These are phyloP conservation scores for Pythium sukuiense DNA, from an alignment of 352 stramenopile genomes.

Conservation along the genomic window DNA sequence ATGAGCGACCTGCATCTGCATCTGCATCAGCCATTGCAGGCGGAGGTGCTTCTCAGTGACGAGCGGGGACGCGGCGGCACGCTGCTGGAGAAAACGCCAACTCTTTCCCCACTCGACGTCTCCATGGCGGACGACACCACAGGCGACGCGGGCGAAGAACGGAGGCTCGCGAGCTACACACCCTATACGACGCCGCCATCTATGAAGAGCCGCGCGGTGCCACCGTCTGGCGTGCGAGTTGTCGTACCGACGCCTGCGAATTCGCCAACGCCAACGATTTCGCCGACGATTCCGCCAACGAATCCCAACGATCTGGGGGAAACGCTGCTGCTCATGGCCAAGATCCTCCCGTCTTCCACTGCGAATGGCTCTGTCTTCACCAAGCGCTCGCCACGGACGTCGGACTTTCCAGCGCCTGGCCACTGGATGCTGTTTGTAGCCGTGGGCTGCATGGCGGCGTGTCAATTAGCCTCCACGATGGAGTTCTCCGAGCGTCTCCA, in stretches of 20 bases:
- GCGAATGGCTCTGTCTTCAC: not conserved
- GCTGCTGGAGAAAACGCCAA: not conserved
- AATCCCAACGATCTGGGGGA: conserved; percentile 46
- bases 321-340: conserved; percentile 43
- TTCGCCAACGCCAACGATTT: conserved; percentile 3
- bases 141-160: not conserved
- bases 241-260: not conserved
- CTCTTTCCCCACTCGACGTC: not conserved
- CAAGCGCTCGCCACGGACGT: not conserved
- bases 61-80: not conserved
- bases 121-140: not conserved
- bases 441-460: conserved; percentile 29
- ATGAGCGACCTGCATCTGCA: not conserved
- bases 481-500: conserved; percentile 41
- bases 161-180: not conserved
- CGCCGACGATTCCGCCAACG: not conserved
- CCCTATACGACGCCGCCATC: not conserved
- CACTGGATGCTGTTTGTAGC: conserved; percentile 36
- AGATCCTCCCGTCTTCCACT: conserved; percentile 21
- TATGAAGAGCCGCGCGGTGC: not conserved
- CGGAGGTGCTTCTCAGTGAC: not conserved
- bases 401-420: conserved; percentile 1
- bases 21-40: not conserved
- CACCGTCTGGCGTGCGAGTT: not conserved
- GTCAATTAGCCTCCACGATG: conserved; percentile 32